Percentiles rank a stretch among this genome's conserved stretches.
Evolutionary conservation across 225 moss, liverwort and hornwort genomes (phyloP).

Genomic region (Climacium dendroides): DNA sequence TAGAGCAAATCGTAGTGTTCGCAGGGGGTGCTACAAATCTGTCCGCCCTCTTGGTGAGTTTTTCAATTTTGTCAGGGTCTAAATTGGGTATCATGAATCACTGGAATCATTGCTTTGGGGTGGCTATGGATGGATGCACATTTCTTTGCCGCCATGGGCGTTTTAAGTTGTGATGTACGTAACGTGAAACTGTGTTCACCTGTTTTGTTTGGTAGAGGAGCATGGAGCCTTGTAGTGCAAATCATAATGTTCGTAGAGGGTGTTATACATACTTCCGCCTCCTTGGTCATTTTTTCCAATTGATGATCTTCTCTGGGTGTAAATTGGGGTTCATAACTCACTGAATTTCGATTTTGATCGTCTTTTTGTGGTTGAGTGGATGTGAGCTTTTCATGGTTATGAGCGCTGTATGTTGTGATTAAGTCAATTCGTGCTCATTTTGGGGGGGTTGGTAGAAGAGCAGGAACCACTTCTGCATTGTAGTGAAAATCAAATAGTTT

Average conservation of each 20-base stretch:
- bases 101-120: background rate
- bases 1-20: background rate
- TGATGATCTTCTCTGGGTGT: background rate
- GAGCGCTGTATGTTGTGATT: too few species aligned
- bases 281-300: background rate
- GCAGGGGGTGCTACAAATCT: background rate
- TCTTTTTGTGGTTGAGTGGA: background rate
- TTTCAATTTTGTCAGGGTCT: background rate
- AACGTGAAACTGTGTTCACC: background rate
- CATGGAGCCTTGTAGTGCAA: background rate
- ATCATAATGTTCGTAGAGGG: background rate
- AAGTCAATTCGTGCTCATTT: too few species aligned
- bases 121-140: background rate
- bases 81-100: background rate
- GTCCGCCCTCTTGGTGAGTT: background rate
- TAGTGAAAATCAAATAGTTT: background rate
- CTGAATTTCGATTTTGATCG: background rate
- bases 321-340: background rate
- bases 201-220: background rate
- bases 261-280: background rate
- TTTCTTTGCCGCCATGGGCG: background rate
- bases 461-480: background rate
- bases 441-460: background rate
- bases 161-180: background rate
- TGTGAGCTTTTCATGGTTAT: background rate